Percentiles rank a stretch among this genome's conserved stretches.
Conservation (phyloP, 768 basidiomycete genomes). For the Xerocomus spinulosus region DNA sequence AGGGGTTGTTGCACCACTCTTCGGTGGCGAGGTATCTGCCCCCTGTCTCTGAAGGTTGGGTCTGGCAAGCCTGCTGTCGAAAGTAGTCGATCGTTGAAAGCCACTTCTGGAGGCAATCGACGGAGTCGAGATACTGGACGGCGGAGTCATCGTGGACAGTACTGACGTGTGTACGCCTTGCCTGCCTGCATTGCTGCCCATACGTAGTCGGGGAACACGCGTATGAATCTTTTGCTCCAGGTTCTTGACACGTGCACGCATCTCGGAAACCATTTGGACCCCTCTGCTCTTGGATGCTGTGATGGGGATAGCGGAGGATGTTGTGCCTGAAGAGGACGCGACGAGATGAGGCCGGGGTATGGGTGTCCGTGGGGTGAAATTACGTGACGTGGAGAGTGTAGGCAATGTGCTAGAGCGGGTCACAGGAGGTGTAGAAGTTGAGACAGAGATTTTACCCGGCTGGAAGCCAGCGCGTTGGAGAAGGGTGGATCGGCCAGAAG, state of each 20-base stretch:
- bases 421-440: conserved; percentile 45
- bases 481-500: conserved; percentile 42
- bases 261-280: conserved; percentile 90
- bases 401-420: conserved; percentile 57
- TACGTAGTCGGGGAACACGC: conserved; percentile 77
- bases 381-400: conserved; percentile 45
- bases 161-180: conserved; percentile 38
- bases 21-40: conserved; percentile 41
- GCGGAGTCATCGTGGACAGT: conserved; percentile 30
- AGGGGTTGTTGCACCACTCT: conserved; percentile 36
- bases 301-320: conserved; percentile 29
- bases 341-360: conserved; percentile 35
- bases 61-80: conserved; percentile 21
- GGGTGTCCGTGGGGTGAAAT: conserved; percentile 41
- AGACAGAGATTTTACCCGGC: conserved; percentile 37
- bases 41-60: conserved; percentile 38
- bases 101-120: conserved; percentile 25
- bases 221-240: conserved; percentile 86
- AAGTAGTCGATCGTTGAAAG: conserved; percentile 14
- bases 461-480: conserved; percentile 52
- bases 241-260: conserved; percentile 79
- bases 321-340: conserved; percentile 38
- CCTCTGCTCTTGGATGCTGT: conserved; percentile 70
- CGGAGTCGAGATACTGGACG: conserved; percentile 36
- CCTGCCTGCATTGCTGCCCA: conserved; percentile 68